Base-by-base conservation (phyloP, 179 eudicot species). In the Sideroxylon spinosum region DNA sequence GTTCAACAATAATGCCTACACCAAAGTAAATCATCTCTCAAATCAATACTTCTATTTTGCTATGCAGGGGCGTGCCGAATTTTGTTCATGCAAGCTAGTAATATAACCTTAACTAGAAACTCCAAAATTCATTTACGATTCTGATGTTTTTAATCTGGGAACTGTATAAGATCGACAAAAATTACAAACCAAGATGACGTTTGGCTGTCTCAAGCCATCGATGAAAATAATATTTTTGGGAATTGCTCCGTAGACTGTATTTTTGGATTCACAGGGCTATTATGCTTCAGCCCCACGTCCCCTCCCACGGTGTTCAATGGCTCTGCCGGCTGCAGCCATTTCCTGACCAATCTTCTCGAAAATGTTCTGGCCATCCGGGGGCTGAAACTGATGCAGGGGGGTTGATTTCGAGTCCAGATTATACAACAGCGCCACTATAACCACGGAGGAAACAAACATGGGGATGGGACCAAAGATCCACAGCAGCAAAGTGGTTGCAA, bases 401-500 rank as follows among this genome's bases (percentile, higher is more conserved):
- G 52, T 65, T 61, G 80, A 76, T 73, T 87, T 86, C 16, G 76
- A 86, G 76, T 93, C 93, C 1, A 93, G 70, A 69, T 75, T 50
- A 20, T 86, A 55, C 83, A 90, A 70, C 20, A 86, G 20, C 17
- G 22, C 26, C 48, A 91, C 95, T 9, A 75, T 81, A 8, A 60
- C 53, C 68, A 89, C 82, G 0, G 86, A 85, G 66, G 87, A 60
- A 60, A 46, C 37, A 79, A 76, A 87, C 95, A 91, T 91, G 0
- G 94, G 90, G 48, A 93, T 90, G 0, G 92, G 95, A 63, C 96
- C 96, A 3, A 59, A 93, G 77, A 85, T 76, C 93, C 93, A 93
- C 49, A 89, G 46, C 74, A 93, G 37, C 78, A 90, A 68, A n/a
- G 76, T 87, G 46, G 78, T 64, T 7, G 94, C 95, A 65, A 90